Base-by-base conservation (phyloP, 1,139 yeast genomes). In the Debaryomyces robertsiae region DNA sequence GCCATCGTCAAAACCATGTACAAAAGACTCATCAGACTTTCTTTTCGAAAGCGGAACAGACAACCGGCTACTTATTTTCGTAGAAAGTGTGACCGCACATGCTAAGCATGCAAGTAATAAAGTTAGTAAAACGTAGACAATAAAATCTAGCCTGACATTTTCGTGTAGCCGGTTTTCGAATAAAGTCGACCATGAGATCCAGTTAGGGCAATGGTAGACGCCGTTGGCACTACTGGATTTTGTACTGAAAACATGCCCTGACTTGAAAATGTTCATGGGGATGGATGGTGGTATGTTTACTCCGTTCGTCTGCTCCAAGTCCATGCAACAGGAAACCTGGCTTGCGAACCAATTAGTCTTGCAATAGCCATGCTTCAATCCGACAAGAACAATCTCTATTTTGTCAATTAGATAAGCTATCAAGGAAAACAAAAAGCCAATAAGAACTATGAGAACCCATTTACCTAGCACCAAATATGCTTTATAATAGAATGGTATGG, bases 311-410 rank as follows among this genome's bases (percentile, higher is more conserved):
- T 19, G 22, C 22, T 19, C 22, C 7, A 19, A 19, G 22, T 19
- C 22, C n/a, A 27, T 46, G 46, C 81, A 75, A 52, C 84, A 79
- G 10, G 63, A 55, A 2, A 67, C 66, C 50, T 75, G 75, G 44
- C 76, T 67, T 3, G 63, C 59, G 38, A 76, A 59, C 77, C 80
- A 73, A 41, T 72, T 69, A 2, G 67, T 52, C 13, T 61, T 54
- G 54, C 85, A 80, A 52, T 76, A 77, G 9, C 85, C 85, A 41
- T 70, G 67, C 47, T 79, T 75, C 49, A 77, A 60, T 39, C 81
- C 84, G 27, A 77, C 79, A 38, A 81, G 55, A 13, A 73, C 55
- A 19, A 72, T 66, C 53, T 81, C 85, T 23, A 70, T 57, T 42
- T 67, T 65, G 50, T 78, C 83, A 30, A 81, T 77, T n/a, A 55